A percentile compares a stretch with the other conserved stretches of the same genome.
These are phyloP conservation scores for Chaetomium fimeti DNA, from an alignment of 495 filamentous ascomycete genomes.

Conservation along the genomic window DNA sequence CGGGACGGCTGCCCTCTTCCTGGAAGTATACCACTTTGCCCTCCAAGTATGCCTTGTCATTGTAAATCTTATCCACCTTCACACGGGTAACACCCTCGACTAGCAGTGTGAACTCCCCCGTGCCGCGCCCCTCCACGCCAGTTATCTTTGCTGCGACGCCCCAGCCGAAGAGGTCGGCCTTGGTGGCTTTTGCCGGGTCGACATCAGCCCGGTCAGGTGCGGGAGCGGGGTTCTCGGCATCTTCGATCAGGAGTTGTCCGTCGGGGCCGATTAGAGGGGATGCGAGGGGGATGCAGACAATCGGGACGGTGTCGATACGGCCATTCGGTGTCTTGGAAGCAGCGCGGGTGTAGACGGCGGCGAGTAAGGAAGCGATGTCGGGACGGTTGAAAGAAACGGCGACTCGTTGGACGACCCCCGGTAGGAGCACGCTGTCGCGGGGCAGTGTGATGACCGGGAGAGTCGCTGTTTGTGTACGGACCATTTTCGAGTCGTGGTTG, in stretches of 20 bases:
- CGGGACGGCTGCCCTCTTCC: slow-evolving; percentile 58
- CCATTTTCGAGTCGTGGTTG: slow-evolving; percentile 18
- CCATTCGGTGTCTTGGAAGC: slow-evolving; percentile 62
- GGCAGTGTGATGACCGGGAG: slow-evolving; percentile 76
- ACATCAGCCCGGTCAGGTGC: slow-evolving; percentile 39
- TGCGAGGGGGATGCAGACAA: slow-evolving; percentile 78
- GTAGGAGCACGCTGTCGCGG: slow-evolving; percentile 72
- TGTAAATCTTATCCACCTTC: slow-evolving; percentile 66
- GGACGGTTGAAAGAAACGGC: slow-evolving; percentile 69
- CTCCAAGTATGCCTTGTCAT: slow-evolving; percentile 83
- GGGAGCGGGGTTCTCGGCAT: slow-evolving; percentile 44
- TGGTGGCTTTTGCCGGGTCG: slow-evolving; percentile 53
- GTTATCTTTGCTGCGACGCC: slow-evolving; percentile 80
- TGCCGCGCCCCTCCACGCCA: slow-evolving; percentile 74
- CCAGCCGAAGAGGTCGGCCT: slow-evolving; percentile 71
- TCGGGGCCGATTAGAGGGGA: slow-evolving; percentile 66
- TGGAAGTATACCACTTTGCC: slow-evolving; percentile 61
- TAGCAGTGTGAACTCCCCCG: slow-evolving; percentile 74
- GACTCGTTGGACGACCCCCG: slow-evolving; percentile 74
- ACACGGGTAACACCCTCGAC: slow-evolving; percentile 84
- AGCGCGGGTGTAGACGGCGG: slow-evolving; percentile 67
- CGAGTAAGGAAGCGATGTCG: slow-evolving; percentile 79
- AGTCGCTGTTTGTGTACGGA: slow-evolving; percentile 39
- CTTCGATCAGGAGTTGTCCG: slow-evolving; percentile 67
- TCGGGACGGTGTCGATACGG: slow-evolving; percentile 61